Evolutionary conservation across 169 alveolate genomes (phyloP), one percentile per base, ranked within the genome.

Genomic region (Plasmodium vivax): DNA sequence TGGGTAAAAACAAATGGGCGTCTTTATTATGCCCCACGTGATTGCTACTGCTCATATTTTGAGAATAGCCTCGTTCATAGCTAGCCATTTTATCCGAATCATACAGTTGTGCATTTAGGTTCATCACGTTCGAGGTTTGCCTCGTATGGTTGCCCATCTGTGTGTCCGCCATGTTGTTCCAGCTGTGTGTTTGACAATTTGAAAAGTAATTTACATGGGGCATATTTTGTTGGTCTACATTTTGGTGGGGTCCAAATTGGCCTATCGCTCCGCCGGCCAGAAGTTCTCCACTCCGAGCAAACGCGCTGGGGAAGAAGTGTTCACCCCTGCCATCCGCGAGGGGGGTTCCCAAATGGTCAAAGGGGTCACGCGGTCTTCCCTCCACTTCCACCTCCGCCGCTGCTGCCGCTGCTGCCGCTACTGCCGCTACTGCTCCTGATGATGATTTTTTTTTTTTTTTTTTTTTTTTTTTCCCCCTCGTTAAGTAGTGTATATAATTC

Each of bases 401-500:
- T 62, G 4, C 34, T 27, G 68, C 30, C 23, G 51, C 71, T 3
- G 23, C 62, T 47, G 0, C 75, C n/a, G 4, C 30, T 62, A 10
- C 34, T 27, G 68, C 30, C 23, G 51, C 71, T 3, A 41, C 62
- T 47, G 0, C 75, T 38, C 10, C 36, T 74, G 34, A n/a, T 32
- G 19, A 68, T 62, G 27, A 23, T 62, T 68, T 68, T 68, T 68
- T 68, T 68, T 75, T 75, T 75, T 34, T 36, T 41, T 75, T n/a
- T 41, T 43, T 32, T 72, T 41, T 45, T 6, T 77, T 8, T 36
- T 19, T 27, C 3, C 79, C 94, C 54, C 54, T 80, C 14, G 87
- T 80, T 38, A 90, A 90, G 73, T 80, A 80, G 32, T 90, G 83
- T 51, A 90, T 90, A 80, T 90, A 90, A 71, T 90, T 90, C 1